Conservation (phyloP, 768 basidiomycete species). For the Krasilnikovozyma curviuscula region DNA sequence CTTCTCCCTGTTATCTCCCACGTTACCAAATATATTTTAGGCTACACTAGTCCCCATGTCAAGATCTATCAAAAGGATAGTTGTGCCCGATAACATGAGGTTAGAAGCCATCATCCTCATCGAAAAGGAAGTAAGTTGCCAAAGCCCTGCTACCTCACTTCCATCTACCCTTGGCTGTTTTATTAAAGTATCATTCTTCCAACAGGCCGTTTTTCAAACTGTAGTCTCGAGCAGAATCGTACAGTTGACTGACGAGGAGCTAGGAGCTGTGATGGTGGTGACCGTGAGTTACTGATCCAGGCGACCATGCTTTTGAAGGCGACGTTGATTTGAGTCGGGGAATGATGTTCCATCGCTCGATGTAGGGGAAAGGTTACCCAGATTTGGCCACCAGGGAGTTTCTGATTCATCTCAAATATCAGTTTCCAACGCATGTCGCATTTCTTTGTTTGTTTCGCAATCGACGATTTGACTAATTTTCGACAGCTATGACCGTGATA, state of each 20-base stretch:
- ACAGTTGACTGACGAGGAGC: conserved; percentile 35
- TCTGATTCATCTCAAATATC: conserved; percentile 48
- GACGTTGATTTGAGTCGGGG: not conserved
- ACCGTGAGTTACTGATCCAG: conserved; percentile 2
- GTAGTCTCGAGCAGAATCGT: conserved; percentile 44
- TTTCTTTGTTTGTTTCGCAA: not conserved
- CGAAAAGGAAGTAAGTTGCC: conserved; percentile 67
- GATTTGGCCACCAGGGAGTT: conserved; percentile 79
- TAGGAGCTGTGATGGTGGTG: conserved; percentile 64
- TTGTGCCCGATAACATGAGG: no score
- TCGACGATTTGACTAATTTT: not conserved
- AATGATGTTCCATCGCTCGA: not conserved
- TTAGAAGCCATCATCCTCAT: conserved; percentile 65
- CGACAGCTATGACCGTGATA: not conserved
- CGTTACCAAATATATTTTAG: no score
- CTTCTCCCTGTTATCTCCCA: no score
- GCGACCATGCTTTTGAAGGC: not conserved
- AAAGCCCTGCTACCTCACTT: no score
- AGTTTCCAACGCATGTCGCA: conserved; percentile 38
- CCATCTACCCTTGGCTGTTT: not conserved
- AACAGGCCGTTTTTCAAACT: conserved; percentile 82
- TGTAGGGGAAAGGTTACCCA: conserved; percentile 89
- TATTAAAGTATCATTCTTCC: not conserved
- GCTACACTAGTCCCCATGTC: no score
- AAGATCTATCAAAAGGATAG: no score